Evolutionary conservation across 768 basidiomycete genomes (phyloP), one percentile per base, ranked within the genome.

Genomic region (Tulasnella sp.): DNA sequence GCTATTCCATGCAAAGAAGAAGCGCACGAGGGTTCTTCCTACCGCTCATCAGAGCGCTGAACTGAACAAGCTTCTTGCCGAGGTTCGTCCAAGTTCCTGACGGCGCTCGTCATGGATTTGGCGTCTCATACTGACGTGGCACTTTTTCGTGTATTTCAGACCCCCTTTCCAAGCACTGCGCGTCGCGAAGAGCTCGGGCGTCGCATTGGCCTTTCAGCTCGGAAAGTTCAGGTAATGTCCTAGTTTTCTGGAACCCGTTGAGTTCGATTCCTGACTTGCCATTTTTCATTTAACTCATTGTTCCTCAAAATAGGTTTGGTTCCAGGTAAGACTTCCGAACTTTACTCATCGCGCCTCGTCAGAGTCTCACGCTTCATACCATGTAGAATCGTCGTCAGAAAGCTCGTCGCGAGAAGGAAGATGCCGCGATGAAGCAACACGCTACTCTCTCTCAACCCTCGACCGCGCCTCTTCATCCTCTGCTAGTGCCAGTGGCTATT

Each of bases 331-430:
- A 4, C 22, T 54, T 54, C 24, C n/a, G 22, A 54, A 54, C 54
- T 54, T 54, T 54, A 54, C n/a, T 54, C 50, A 72, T 2, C 14
- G 9, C 28, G 31, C 24, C 20, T 11, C 22, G 0, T 72, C 8
- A 22, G 50, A 22, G 14, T 14, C 75, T 75, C 46, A 77, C 22
- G 28, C 54, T 37, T 72, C 34, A 24, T 24, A 2, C 11, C 22
- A 28, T 40, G 16, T 16, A 79, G 78, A 79, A 79, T 41, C 78
- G 78, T 74, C 78, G 78, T n/a, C 78, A 79, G 64, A 79, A 79
- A 46, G 78, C 78, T 50, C 60, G 78, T 41, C n/a, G 78, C 40
- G 69, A 41, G 40, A 64, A 79, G 58, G 72, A 79, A 41, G 78
- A 76, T 31, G 46, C 37, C 50, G 42, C 34, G 24, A 37, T 73